phyloP scores from a whole-genome alignment of 2,329 filamentous ascomycete species.

The Teratosphaeria destructans region DNA sequence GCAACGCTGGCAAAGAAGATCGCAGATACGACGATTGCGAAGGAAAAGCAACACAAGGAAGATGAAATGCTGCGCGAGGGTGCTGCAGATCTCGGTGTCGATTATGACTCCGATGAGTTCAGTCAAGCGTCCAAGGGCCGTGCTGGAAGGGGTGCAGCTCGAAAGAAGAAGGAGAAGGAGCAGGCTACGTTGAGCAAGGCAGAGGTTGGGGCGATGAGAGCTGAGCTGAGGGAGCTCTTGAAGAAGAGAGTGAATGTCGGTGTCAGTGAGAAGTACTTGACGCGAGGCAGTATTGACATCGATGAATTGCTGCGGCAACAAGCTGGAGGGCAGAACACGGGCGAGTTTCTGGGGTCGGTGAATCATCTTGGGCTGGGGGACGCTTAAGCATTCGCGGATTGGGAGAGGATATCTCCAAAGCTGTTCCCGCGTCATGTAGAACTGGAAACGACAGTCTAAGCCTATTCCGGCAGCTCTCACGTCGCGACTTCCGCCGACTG shows the following conservation, averaged over 20 bases:
- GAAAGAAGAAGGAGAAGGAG: conserved; percentile 65
- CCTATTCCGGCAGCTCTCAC: background rate
- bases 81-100: conserved; percentile 85
- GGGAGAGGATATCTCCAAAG: background rate
- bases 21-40: conserved; percentile 70
- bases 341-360: conserved; percentile 54
- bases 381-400: background rate
- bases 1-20: conserved; percentile 77
- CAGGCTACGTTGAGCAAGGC: conserved; percentile 58
- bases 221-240: conserved; percentile 62
- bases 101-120: conserved; percentile 84
- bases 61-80: conserved; percentile 75
- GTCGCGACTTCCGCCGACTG: background rate
- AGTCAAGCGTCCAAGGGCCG: conserved; percentile 51
- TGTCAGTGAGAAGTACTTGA: conserved; percentile 78
- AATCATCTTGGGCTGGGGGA: conserved; percentile 15
- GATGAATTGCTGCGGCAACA: conserved; percentile 49
- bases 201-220: conserved; percentile 59
- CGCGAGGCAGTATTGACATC: conserved; percentile 74
- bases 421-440: background rate
- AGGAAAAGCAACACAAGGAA: conserved; percentile 75
- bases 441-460: background rate
- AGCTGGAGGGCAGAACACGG: conserved; percentile 41
- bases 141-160: conserved; percentile 53
- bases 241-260: conserved; percentile 70